phyloP scores from a whole-genome alignment of 2,329 filamentous ascomycete species.

The Colletotrichum euphorbiae region DNA sequence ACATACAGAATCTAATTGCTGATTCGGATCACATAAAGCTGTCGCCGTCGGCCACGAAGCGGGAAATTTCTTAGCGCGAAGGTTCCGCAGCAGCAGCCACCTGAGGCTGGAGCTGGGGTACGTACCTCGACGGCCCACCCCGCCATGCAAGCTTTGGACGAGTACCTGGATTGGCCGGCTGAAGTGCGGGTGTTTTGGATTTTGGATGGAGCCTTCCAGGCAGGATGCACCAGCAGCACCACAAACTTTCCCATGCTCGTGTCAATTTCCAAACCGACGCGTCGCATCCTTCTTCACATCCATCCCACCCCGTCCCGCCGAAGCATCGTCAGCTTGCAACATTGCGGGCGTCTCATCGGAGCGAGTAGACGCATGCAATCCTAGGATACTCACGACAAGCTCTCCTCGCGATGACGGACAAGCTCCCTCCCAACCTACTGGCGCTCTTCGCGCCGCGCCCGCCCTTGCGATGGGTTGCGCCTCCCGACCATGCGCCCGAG shows the following conservation, averaged over 20 bases:
- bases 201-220: conserved; percentile 11
- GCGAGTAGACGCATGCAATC: neutral
- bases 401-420: conserved; percentile 83
- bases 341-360: conserved; percentile 8
- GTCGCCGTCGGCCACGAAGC: neutral
- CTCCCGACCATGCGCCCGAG: conserved; percentile 84
- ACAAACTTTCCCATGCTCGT: conserved; percentile 36
- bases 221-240: conserved; percentile 26
- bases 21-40: conserved; percentile 23
- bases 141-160: neutral
- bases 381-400: conserved; percentile 7
- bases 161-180: conserved; percentile 10
- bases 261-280: conserved; percentile 33
- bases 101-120: conserved; percentile 20
- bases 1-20: conserved; percentile 29
- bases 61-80: conserved; percentile 40
- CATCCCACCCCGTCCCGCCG: conserved; percentile 1
- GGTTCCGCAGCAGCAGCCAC: conserved; percentile 19
- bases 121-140: conserved; percentile 18
- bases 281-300: conserved; percentile 1
- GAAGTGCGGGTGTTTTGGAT: conserved; percentile 23
- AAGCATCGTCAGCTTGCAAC: conserved; percentile 8
- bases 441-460: conserved; percentile 96
- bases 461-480: conserved; percentile 88
- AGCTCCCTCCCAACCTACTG: conserved; percentile 91